phyloP scores from a whole-genome alignment of 495 filamentous ascomycete species.

The Gamarada debralockiae region DNA sequence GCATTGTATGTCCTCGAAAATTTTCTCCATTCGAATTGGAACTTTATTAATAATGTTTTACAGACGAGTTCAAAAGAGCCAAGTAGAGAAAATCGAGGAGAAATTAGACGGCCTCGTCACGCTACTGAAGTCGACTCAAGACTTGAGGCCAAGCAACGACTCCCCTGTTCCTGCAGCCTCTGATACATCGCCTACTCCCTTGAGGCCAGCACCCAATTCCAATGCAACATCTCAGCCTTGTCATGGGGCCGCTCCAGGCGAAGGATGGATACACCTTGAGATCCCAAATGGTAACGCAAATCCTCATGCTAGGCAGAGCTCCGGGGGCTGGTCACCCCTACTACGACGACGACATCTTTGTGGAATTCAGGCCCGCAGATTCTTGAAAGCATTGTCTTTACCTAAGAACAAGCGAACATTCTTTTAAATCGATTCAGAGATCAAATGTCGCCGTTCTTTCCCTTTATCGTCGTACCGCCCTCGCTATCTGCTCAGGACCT shows the following conservation, averaged over 20 bases:
- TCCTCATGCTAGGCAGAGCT: no score
- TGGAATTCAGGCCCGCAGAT: neutral
- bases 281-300: no score
- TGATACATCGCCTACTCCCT: neutral
- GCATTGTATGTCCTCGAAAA: neutral
- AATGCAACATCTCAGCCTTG: no score
- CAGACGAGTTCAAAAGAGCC: slow-evolving; percentile 3
- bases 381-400: neutral
- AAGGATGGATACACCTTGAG: no score
- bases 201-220: no score
- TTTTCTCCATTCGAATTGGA: neutral
- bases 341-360: no score
- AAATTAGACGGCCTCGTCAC: slow-evolving; percentile 18
- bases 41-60: neutral
- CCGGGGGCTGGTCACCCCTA: neutral
- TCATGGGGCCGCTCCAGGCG: no score
- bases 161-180: neutral
- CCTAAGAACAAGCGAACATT: neutral
- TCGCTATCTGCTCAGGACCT: neutral
- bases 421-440: slow-evolving; percentile 5
- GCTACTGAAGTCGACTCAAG: slow-evolving; percentile 9
- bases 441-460: slow-evolving; percentile 15
- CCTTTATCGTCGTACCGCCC: slow-evolving; percentile 11
- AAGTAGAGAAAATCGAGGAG: slow-evolving; percentile 17
- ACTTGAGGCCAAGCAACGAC: neutral